These are phyloP conservation scores for Planoprotostelium fungivorum DNA, from an alignment of 78 protist genomes.

Conservation along the genomic window DNA sequence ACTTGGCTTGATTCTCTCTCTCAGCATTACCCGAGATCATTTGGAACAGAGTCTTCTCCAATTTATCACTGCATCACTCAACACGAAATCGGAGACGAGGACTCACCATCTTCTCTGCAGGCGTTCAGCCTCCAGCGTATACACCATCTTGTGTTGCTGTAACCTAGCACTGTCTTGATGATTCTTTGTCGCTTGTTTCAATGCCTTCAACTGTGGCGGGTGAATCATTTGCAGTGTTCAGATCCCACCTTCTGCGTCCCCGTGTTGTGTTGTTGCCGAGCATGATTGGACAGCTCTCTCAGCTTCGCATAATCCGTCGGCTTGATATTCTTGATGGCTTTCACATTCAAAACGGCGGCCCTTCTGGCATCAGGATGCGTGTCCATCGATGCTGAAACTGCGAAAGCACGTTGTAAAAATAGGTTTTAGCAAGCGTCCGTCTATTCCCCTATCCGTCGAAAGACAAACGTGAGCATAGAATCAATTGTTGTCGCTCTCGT, in stretches of 20 bases:
- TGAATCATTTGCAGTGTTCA: background rate
- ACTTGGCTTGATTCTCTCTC: background rate
- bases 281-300: background rate
- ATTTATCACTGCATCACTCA: background rate
- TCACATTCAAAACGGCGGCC: background rate
- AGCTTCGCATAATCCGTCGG: background rate
- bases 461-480: no score
- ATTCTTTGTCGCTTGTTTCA: background rate
- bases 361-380: background rate
- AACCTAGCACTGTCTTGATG: background rate
- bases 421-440: background rate
- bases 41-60: background rate
- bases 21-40: background rate
- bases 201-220: background rate
- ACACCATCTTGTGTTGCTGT: background rate
- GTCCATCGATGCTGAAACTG: background rate
- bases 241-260: background rate
- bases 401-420: background rate
- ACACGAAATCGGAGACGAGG: background rate
- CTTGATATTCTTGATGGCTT: background rate
- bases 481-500: no score
- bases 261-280: background rate
- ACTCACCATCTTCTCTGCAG: background rate
- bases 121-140: background rate
- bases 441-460: no score